phyloP scores from a whole-genome alignment of 768 basidiomycete genomes.

The Boletus rubropictus region DNA sequence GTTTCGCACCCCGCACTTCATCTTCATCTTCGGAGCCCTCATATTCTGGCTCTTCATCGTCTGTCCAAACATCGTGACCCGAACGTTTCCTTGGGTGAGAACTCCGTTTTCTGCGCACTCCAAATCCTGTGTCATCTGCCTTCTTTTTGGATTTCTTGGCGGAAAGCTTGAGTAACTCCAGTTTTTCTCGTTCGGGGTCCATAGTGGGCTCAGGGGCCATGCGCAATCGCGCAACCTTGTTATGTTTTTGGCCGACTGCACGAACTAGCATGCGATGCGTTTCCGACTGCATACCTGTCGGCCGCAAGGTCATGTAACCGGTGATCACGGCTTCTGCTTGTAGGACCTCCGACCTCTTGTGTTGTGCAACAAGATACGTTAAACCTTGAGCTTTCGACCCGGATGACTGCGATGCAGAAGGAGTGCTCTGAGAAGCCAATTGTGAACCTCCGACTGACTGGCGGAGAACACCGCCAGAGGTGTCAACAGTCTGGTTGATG shows the following conservation, averaged over 20 bases:
- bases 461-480: conserved; percentile 60
- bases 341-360: conserved; percentile 78
- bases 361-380: conserved; percentile 86
- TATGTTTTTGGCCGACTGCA: conserved; percentile 81
- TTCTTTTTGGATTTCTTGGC: conserved; percentile 61
- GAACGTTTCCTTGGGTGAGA: conserved; percentile 37
- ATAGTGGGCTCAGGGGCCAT: conserved; percentile 73
- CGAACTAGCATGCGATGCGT: conserved; percentile 86
- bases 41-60: conserved; percentile 60
- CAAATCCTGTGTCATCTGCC: conserved; percentile 45
- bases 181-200: conserved; percentile 71
- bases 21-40: conserved; percentile 58
- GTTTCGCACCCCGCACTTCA: conserved; percentile 39
- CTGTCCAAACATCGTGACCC: conserved; percentile 53
- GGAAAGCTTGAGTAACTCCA: conserved; percentile 59
- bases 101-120: conserved; percentile 44
- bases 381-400: conserved; percentile 60
- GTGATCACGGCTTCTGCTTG: conserved; percentile 81
- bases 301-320: conserved; percentile 77
- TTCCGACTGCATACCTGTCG: conserved; percentile 85
- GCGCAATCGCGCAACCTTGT: conserved; percentile 69
- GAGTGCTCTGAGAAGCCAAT: conserved; percentile 37
- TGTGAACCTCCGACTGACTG: conserved; percentile 48
- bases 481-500: conserved; percentile 74
- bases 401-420: conserved; percentile 34